Evolutionary conservation across 305 asterid species (phyloP).

Genomic region (Fraxinus floribunda): DNA sequence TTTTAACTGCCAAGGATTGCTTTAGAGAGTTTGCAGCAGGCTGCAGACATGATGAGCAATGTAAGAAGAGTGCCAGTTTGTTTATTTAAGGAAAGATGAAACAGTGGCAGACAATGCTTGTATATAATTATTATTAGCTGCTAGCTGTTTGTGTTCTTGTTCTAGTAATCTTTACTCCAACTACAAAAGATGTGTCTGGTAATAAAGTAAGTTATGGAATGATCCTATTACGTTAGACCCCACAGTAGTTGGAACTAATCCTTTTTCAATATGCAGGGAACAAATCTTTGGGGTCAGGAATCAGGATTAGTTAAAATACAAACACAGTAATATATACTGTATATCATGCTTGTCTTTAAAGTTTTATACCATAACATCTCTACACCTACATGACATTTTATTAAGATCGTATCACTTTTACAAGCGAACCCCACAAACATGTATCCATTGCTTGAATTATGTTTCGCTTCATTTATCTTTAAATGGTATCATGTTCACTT

Average conservation of each 20-base stretch:
- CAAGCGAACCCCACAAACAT: background rate
- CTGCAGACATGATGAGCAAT: conserved; percentile 51
- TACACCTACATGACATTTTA: background rate
- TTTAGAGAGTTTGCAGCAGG: conserved; percentile 6
- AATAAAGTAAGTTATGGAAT: conserved; percentile 20
- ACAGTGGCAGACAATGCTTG: conserved; percentile 73
- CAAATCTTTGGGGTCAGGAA: conserved; percentile 46
- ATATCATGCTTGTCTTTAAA: background rate
- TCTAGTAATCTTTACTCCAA: conserved; percentile 32
- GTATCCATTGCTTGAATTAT: background rate
- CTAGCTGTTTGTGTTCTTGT: conserved; percentile 34
- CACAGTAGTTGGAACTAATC: conserved; percentile 32
- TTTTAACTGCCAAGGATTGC: conserved; percentile 24
- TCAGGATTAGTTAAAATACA: conserved; percentile 23
- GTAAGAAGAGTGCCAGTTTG: conserved; percentile 67
- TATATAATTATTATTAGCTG: conserved; percentile 36
- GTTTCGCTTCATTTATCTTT: background rate
- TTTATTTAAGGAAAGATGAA: conserved; percentile 61
- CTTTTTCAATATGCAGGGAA: conserved; percentile 27
- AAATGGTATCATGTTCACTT: background rate
- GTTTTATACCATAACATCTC: background rate
- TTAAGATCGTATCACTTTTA: background rate
- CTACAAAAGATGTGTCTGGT: background rate
- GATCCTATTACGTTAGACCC: conserved; percentile 33
- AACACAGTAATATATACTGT: conserved; percentile 20